A percentile compares a stretch with the other conserved stretches of the same genome.
Conservation (phyloP, 2,329 filamentous ascomycete genomes). For the Aspergillus caelatus region DNA sequence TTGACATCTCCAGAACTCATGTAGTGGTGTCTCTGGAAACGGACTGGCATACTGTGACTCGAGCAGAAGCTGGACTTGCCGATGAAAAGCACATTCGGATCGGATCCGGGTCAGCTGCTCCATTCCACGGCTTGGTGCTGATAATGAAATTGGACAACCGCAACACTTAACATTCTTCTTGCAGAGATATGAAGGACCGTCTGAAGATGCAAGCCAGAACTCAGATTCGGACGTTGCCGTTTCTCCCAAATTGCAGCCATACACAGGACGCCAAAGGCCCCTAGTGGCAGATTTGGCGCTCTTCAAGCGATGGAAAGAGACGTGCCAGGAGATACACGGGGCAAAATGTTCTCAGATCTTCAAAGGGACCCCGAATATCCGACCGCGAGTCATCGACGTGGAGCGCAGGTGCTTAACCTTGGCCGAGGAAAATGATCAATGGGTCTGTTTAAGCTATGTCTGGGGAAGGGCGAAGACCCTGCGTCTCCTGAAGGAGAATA, state of each 20-base stretch:
- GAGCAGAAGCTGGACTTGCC: background rate
- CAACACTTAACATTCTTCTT: background rate
- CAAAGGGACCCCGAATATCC: background rate
- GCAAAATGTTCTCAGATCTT: background rate
- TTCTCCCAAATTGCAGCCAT: background rate
- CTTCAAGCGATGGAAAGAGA: background rate
- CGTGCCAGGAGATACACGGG: background rate
- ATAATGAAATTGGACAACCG: background rate
- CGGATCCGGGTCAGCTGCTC: background rate
- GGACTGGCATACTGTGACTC: background rate
- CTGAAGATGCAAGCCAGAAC: fast-evolving
- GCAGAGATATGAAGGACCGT: background rate
- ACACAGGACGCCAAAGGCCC: background rate
- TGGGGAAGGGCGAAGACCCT: background rate
- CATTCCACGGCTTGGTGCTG: background rate
- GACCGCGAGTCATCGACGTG: background rate
- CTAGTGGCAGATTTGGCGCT: background rate
- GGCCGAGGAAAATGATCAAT: background rate
- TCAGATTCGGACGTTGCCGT: background rate
- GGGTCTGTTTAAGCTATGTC: slow-evolving; percentile 2
- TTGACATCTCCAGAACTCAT: background rate
- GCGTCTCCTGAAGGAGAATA: background rate
- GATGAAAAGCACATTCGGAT: background rate
- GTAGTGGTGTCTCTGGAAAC: background rate
- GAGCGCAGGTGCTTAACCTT: background rate